Percentiles rank a stretch among this genome's conserved stretches.
Evolutionary conservation across 208 protist genomes (phyloP).

Genomic region (Leishmania arabica): DNA sequence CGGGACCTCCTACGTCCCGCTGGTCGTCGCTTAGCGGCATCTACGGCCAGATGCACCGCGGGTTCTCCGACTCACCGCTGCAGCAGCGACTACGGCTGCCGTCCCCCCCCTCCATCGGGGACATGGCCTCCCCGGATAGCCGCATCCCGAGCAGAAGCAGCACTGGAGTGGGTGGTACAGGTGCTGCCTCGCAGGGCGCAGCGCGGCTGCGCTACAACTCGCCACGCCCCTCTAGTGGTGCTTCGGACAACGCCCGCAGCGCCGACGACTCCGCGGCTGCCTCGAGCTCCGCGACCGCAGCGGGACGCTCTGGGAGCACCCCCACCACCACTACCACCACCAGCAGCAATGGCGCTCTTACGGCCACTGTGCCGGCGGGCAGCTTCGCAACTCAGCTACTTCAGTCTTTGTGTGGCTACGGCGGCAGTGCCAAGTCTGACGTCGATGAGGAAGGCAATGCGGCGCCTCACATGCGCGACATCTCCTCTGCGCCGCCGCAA

Average conservation of each 20-base stretch:
- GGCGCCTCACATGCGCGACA: conserved; percentile 20
- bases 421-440: background rate
- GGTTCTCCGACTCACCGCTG: background rate
- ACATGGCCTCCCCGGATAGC: background rate
- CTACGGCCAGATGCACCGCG: background rate
- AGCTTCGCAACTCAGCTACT: conserved; percentile 19
- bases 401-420: conserved; percentile 14
- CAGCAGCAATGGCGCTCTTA: background rate
- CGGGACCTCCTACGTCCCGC: background rate
- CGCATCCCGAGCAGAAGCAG: background rate
- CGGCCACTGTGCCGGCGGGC: background rate
- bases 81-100: background rate
- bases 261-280: background rate
- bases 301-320: background rate
- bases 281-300: background rate
- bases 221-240: background rate
- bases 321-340: too few relatives aligned
- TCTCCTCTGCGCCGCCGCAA: conserved; percentile 33
- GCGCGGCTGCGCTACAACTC: background rate
- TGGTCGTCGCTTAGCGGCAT: background rate
- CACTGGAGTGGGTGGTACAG: background rate
- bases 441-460: conserved; percentile 1
- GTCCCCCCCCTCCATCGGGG: conserved; percentile 7
- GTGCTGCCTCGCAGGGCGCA: background rate
- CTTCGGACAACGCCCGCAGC: background rate